Evolutionary conservation across 2,329 filamentous ascomycete genomes (phyloP).

Genomic region (Talaromyces sp.): DNA sequence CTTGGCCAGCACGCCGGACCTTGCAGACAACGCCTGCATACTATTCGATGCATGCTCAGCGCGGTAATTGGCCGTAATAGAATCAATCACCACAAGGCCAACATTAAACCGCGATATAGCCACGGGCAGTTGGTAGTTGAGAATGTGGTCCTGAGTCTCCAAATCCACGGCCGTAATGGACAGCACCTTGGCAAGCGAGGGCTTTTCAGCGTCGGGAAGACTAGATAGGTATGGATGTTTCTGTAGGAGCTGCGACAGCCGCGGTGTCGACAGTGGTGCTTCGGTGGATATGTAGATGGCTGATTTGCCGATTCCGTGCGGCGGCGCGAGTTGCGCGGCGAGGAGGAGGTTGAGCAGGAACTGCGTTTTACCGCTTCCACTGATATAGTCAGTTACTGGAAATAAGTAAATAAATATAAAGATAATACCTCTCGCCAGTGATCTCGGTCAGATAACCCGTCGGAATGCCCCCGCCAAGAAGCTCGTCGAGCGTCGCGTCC

Average conservation of each 20-base stretch:
- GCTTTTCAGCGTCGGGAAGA: conserved; percentile 36
- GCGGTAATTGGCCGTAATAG: conserved; percentile 90
- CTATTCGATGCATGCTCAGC: conserved; percentile 58
- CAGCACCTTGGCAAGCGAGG: conserved; percentile 70
- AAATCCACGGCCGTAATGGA: conserved; percentile 82
- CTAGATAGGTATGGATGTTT: conserved; percentile 56
- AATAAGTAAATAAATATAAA: neutral
- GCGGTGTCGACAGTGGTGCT: conserved; percentile 71
- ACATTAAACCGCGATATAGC: conserved; percentile 69
- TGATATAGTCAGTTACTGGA: conserved; percentile 27
- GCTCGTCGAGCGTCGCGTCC: conserved; percentile 63
- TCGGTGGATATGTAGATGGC: conserved; percentile 94
- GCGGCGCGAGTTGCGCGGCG: conserved; percentile 71
- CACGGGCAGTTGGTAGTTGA: conserved; percentile 86
- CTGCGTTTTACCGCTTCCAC: conserved; percentile 90
- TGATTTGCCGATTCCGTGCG: conserved; percentile 63
- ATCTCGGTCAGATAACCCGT: conserved; percentile 80
- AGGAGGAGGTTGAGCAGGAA: conserved; percentile 80
- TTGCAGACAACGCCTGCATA: conserved; percentile 58
- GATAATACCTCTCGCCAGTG: conserved; percentile 75
- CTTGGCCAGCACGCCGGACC: conserved; percentile 69
- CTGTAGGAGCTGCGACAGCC: conserved; percentile 71
- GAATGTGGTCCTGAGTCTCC: conserved; percentile 91
- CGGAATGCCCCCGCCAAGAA: conserved; percentile 73
- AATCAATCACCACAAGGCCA: conserved; percentile 81